Evolutionary conservation across 1,284 basidiomycete genomes (phyloP).

Genomic region (Malassezia slooffiae): DNA sequence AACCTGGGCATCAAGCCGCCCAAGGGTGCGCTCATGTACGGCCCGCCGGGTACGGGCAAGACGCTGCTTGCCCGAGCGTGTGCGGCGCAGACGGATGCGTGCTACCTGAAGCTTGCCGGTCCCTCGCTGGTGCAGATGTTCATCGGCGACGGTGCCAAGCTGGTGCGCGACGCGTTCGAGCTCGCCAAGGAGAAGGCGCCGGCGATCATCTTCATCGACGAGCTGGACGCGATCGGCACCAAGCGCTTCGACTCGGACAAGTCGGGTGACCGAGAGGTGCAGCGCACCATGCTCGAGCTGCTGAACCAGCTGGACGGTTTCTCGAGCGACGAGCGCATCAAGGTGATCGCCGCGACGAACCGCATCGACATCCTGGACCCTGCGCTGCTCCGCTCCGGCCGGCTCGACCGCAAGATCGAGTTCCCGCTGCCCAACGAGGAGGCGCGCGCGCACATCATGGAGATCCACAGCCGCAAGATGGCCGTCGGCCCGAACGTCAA

Average conservation of each 20-base stretch:
- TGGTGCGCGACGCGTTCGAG: constrained; percentile 91
- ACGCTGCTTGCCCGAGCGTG: constrained; percentile 88
- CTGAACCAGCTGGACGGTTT: constrained; percentile 76
- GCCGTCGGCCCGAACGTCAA: constrained; percentile 62
- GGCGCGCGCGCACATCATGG: constrained; percentile 61
- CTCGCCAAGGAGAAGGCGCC: constrained; percentile 95
- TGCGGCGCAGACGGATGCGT: constrained; percentile 69
- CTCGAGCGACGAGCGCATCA: constrained; percentile 89
- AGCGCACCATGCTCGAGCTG: constrained; percentile 96
- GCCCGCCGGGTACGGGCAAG: constrained; percentile 84
- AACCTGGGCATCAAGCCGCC: constrained; percentile 67
- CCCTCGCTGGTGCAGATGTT: constrained; percentile 73
- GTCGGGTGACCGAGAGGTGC: constrained; percentile 94
- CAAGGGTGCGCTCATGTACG: constrained; percentile 69
- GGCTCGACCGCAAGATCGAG: constrained; percentile 68
- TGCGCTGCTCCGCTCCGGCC: constrained; percentile 62
- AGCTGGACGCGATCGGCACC: constrained; percentile 95
- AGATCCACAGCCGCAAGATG: constrained; percentile 88
- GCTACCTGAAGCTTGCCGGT: constrained; percentile 67
- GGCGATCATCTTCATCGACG: constrained; percentile 98
- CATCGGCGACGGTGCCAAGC: constrained; percentile 92
- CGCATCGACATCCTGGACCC: constrained; percentile 92
- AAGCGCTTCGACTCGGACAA: constrained; percentile 98
- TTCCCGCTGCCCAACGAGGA: constrained; percentile 68
- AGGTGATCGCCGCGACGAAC: constrained; percentile 98